Conservation (phyloP, 2,329 filamentous ascomycete species). For the Parascedosporium putredinis region DNA sequence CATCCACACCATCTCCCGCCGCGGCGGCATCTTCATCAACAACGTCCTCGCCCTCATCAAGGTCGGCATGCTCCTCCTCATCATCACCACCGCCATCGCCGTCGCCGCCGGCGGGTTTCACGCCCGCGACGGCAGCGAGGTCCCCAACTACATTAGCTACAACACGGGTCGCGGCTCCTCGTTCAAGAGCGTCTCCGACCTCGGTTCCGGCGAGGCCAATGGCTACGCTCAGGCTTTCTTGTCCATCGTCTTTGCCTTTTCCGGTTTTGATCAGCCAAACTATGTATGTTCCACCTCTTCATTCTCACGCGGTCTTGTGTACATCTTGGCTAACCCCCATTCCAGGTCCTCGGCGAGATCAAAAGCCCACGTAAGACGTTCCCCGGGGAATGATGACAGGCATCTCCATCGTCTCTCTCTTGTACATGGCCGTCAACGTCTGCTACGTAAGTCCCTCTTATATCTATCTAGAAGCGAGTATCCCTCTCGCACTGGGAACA, state of each 20-base stretch:
- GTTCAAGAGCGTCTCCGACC: slow-evolving; percentile 14
- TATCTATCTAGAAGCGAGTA: too few species aligned
- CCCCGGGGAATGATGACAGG: slow-evolving; percentile 20
- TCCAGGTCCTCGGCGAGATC: slow-evolving; percentile 21
- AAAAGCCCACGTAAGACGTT: slow-evolving; percentile 20
- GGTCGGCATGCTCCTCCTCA: slow-evolving; percentile 33
- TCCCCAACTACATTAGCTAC: slow-evolving; percentile 15
- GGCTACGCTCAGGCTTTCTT: slow-evolving; percentile 30
- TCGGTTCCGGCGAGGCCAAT: slow-evolving; percentile 17
- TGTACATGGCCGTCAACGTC: slow-evolving; percentile 28
- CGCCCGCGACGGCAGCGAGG: slow-evolving; percentile 1
- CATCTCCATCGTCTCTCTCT: slow-evolving; percentile 18
- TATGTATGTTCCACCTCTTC: slow-evolving; percentile 13
- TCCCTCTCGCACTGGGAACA: not conserved
- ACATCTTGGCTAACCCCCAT: not conserved
- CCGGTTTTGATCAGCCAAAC: slow-evolving; percentile 28
- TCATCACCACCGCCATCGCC: slow-evolving; percentile 24
- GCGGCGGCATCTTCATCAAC: slow-evolving; percentile 39
- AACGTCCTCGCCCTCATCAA: slow-evolving; percentile 41
- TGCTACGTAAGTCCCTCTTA: slow-evolving; percentile 20
- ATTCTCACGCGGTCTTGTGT: not conserved
- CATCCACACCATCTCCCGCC: slow-evolving; percentile 36
- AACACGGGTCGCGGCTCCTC: slow-evolving; percentile 16
- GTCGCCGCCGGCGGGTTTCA: slow-evolving; percentile 20
- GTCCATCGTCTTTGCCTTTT: slow-evolving; percentile 29